These are phyloP conservation scores for Fagus sylvatica DNA, from an alignment of 306 rosid species.

Conservation along the genomic window DNA sequence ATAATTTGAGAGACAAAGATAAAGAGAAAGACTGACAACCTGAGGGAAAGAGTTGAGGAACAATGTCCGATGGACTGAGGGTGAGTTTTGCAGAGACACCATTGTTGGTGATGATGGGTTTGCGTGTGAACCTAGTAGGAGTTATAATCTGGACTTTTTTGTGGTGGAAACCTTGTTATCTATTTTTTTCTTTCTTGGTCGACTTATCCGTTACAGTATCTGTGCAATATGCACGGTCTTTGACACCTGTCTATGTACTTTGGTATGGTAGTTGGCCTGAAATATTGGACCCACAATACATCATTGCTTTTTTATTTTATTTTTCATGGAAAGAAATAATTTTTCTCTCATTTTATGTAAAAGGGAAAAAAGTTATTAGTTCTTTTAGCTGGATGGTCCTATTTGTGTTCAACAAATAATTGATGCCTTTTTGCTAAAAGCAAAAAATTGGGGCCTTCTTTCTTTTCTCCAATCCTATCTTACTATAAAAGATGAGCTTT, in stretches of 20 bases:
- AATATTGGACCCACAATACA: neutral
- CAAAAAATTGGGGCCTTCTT: no score
- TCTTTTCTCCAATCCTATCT: no score
- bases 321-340: neutral
- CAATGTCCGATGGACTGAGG: constrained; percentile 53
- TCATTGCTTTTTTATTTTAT: neutral
- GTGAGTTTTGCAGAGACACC: constrained; percentile 70
- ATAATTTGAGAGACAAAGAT: neutral
- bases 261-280: neutral
- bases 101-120: constrained; percentile 35
- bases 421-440: no score
- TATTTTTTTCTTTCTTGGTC: constrained; percentile 9
- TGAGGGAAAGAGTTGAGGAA: constrained; percentile 66
- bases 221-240: neutral
- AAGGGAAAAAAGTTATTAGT: no score
- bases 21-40: constrained; percentile 39
- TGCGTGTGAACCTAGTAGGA: neutral
- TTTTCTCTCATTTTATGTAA: neutral
- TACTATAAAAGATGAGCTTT: no score
- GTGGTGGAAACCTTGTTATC: constrained; percentile 32
- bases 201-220: constrained; percentile 24
- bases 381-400: no score
- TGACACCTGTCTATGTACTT: neutral
- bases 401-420: no score
- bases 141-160: neutral